phyloP scores from a whole-genome alignment of 805 yeast species.

The Lachancea waltii region DNA sequence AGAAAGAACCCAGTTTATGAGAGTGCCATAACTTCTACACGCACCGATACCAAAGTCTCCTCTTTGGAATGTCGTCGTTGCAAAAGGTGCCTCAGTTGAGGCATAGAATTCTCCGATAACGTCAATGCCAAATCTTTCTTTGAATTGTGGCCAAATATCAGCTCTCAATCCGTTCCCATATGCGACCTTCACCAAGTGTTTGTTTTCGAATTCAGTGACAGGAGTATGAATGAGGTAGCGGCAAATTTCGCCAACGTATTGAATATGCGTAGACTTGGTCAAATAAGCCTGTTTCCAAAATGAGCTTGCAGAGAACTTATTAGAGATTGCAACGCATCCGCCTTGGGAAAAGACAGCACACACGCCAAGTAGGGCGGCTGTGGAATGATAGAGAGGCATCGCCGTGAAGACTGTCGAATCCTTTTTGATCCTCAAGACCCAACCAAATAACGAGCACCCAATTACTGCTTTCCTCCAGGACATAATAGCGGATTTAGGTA shows the following conservation, averaged over 20 bases:
- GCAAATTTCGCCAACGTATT: conserved; percentile 93
- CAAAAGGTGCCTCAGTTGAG: conserved; percentile 88
- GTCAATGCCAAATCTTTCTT: conserved; percentile 63
- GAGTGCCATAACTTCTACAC: conserved; percentile 68
- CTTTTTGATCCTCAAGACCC: conserved; percentile 52
- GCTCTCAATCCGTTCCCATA: conserved; percentile 87
- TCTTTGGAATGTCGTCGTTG: conserved; percentile 69
- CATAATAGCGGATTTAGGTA: conserved; percentile 90
- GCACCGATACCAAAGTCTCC: conserved; percentile 86
- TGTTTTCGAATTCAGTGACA: conserved; percentile 55
- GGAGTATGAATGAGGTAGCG: conserved; percentile 70
- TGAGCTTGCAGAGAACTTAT: conserved; percentile 73
- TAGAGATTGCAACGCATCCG: conserved; percentile 69
- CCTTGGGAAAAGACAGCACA: conserved; percentile 63
- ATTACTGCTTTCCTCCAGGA: conserved; percentile 79
- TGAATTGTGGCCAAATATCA: conserved; percentile 82
- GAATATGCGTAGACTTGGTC: conserved; percentile 69
- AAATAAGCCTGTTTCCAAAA: conserved; percentile 86
- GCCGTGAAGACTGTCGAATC: conserved; percentile 69
- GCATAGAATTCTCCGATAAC: conserved; percentile 90
- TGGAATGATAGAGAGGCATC: conserved; percentile 94
- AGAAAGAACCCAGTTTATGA: conserved; percentile 46
- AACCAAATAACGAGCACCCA: conserved; percentile 66
- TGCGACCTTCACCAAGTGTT: conserved; percentile 61
- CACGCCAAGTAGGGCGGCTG: conserved; percentile 83